These are phyloP conservation scores for Entophlyctis helioformis DNA, from an alignment of 192 early-diverging fungal species.

Conservation along the genomic window DNA sequence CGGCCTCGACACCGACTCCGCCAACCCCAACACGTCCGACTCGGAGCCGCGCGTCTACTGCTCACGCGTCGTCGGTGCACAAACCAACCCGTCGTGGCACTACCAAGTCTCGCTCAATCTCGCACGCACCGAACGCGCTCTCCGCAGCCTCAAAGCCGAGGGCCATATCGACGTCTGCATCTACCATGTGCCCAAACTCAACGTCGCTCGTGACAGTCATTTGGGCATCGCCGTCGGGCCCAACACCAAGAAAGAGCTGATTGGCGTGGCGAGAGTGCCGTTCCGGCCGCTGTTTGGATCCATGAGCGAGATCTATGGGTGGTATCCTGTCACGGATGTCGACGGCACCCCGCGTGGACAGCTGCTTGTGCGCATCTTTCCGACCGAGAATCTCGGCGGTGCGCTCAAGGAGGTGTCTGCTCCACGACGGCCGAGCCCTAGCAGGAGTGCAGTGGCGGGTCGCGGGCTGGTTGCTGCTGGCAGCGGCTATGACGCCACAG, in stretches of 20 bases:
- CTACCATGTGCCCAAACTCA: slow-evolving; percentile 8
- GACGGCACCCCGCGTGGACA: slow-evolving; percentile 9
- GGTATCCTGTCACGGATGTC: slow-evolving; percentile 17
- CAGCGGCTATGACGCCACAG: too few species aligned
- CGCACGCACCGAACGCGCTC: slow-evolving; percentile 3
- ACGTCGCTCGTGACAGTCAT: slow-evolving; percentile 1
- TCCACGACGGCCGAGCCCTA: too few species aligned
- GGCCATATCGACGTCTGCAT: slow-evolving; percentile 5
- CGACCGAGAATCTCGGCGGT: slow-evolving; percentile 12
- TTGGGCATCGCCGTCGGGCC: not conserved
- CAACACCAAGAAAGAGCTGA: slow-evolving; percentile 2
- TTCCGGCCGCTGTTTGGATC: slow-evolving; percentile 17
- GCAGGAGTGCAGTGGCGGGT: too few species aligned
- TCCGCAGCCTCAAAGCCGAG: slow-evolving; percentile 6
- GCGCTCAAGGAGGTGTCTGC: slow-evolving; percentile 5
- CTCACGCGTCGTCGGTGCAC: slow-evolving; percentile 9
- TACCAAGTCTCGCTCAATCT: slow-evolving; percentile 1
- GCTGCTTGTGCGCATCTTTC: slow-evolving; percentile 14
- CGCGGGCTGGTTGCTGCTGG: too few species aligned
- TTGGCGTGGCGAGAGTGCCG: slow-evolving; percentile 13
- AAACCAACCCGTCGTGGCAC: slow-evolving; percentile 7
- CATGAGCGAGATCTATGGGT: slow-evolving; percentile 15
- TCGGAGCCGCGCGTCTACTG: slow-evolving; percentile 3
- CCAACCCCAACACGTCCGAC: not conserved
- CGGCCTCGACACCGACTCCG: not conserved